Evolutionary conservation across 2,329 filamentous ascomycete genomes (phyloP), one percentile per base, ranked within the genome.

Genomic region (Neoscytalidium dimidiatum): DNA sequence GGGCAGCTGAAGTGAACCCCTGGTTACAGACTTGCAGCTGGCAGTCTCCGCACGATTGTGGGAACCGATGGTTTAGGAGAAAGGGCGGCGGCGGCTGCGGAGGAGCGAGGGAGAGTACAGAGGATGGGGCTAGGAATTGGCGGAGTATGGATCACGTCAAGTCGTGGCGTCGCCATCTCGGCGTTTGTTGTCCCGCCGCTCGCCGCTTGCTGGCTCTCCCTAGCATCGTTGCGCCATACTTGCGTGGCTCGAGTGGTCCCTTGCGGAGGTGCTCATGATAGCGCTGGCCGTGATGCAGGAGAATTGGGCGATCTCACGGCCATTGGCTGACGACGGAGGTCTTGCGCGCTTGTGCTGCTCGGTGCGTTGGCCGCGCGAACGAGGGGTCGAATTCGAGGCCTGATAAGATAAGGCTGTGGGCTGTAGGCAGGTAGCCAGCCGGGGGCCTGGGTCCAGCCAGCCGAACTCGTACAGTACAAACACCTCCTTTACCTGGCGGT

Each of bases 321-420:
- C 41, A 46, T 60, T 60, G 56, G 56, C 56, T 33, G 56, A 28
- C 35, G 21, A 6, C 8, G 14, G 4, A 19, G 41, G 19, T n/a
- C 56, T 33, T 60, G 56, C 11, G 53, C 38, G 28, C 21, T 17
- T 21, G 21, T 44, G 53, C 35, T 44, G 53, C 35, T 46, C 17
- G 41, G 56, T 60, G 56, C 28, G 56, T 19, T 60, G 56, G 56
- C 41, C 53, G 2, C 4, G 53, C 11, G n/a, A n/a, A n/a, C n/a
- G 38, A 44, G 38, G 53, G 53, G 38, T 28, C 23, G 26, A 2
- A 6, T n/a, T n/a, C n/a, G n/a, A n/a, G 17, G 4, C 14, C 6
- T 13, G 56, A 60, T 60, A 60, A 60, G 56, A 60, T 60, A 60
- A 33, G 38, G n/a, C n/a, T n/a, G n/a, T n/a, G n/a, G n/a, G n/a